Conservation (phyloP, 345 rosid genomes). For the Hypericum androsaemum region DNA sequence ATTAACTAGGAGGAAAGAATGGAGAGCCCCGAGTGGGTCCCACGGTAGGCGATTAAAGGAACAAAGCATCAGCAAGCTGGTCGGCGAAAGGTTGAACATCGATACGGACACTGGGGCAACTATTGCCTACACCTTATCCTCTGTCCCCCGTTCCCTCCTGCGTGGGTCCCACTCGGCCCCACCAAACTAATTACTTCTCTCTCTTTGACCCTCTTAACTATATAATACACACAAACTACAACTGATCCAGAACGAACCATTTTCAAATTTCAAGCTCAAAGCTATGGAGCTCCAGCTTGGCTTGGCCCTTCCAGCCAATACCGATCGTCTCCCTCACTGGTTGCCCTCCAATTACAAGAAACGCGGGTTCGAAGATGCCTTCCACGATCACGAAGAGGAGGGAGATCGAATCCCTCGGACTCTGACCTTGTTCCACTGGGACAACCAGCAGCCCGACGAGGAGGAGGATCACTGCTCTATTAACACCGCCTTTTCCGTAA, state of each 20-base stretch:
- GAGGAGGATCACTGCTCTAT: slow-evolving; percentile 12
- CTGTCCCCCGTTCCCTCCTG: slow-evolving; percentile 3
- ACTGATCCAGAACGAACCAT: too few relatives aligned
- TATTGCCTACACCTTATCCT: slow-evolving; percentile 18
- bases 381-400: slow-evolving; percentile 1
- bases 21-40: slow-evolving; percentile 2
- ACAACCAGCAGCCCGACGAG: slow-evolving; percentile 13
- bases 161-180: neutral
- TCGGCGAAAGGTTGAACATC: slow-evolving; percentile 21
- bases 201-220: neutral
- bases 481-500: slow-evolving; percentile 6
- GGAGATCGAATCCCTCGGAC: slow-evolving; percentile 15
- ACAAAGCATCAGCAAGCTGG: slow-evolving; percentile 18
- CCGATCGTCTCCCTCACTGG: neutral
- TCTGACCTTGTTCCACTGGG: slow-evolving; percentile 27
- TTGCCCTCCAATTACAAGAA: slow-evolving; percentile 8
- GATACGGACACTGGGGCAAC: slow-evolving; percentile 10
- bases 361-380: slow-evolving; percentile 15
- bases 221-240: too few relatives aligned
- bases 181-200: neutral
- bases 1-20: slow-evolving; percentile 1
- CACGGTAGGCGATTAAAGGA: neutral
- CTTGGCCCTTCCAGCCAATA: slow-evolving; percentile 26
- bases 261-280: too few relatives aligned
- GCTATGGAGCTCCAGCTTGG: slow-evolving; percentile 39